phyloP scores from a whole-genome alignment of 331 rosid genomes.

The Cydonia oblonga region DNA sequence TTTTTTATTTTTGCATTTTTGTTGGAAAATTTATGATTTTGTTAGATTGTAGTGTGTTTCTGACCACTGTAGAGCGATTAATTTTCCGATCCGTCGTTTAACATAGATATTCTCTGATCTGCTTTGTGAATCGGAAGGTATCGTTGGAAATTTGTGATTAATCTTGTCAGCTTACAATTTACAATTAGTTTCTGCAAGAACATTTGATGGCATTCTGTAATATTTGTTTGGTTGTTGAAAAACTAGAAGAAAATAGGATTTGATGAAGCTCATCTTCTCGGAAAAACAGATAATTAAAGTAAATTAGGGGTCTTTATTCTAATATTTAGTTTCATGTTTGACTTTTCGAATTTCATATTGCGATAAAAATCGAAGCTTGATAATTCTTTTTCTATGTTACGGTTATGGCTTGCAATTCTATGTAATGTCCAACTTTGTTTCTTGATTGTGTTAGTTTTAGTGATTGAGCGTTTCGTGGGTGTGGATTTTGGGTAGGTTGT shows the following conservation, averaged over 20 bases:
- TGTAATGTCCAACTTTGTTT: not conserved
- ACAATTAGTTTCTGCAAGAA: too few relatives aligned
- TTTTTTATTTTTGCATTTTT: not conserved
- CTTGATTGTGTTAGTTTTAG: not conserved
- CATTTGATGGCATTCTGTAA: not conserved
- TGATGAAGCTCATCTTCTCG: not conserved
- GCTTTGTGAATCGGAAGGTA: not conserved
- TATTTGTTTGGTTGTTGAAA: not conserved
- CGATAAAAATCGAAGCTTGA: not conserved
- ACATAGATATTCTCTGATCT: not conserved
- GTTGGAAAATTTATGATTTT: not conserved
- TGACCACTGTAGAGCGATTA: not conserved
- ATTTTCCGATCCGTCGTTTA: not conserved
- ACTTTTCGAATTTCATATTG: not conserved
- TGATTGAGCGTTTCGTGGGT: not conserved
- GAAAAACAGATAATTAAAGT: not conserved
- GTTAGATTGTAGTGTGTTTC: not conserved
- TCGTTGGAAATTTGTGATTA: not conserved
- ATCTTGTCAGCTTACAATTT: not conserved
- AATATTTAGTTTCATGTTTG: too few relatives aligned
- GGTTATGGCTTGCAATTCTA: too few relatives aligned
- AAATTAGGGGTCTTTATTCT: not conserved
- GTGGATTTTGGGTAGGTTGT: conserved; percentile 8
- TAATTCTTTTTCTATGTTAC: too few relatives aligned
- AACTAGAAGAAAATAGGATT: not conserved